Conservation (phyloP, 1,284 basidiomycete genomes). For the Dichomitus squalens region DNA sequence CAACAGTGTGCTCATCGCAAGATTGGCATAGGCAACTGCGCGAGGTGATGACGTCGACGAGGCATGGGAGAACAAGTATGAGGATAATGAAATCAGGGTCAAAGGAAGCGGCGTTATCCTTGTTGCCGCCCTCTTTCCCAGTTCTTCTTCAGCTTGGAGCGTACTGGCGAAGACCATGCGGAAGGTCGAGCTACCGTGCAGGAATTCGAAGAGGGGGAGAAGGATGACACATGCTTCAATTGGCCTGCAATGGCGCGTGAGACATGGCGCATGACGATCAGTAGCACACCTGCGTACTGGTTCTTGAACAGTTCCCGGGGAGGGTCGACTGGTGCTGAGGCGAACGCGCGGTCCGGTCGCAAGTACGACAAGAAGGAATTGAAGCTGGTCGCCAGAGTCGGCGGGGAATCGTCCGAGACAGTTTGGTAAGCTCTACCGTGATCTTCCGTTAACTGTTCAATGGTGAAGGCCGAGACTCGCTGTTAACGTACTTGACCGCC, state of each 20-base stretch:
- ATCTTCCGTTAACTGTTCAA: neutral
- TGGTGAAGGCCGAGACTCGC: neutral
- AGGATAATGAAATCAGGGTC: constrained; percentile 55
- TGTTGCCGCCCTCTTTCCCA: constrained; percentile 18
- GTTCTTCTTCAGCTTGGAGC: constrained; percentile 28
- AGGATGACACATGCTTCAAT: constrained; percentile 60
- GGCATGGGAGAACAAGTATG: constrained; percentile 66
- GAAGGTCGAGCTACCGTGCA: constrained; percentile 52
- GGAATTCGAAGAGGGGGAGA: constrained; percentile 61
- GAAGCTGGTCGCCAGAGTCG: constrained; percentile 50
- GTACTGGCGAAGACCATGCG: constrained; percentile 44
- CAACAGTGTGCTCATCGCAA: constrained; percentile 54
- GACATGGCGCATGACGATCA: neutral
- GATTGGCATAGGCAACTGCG: constrained; percentile 59
- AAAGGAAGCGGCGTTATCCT: constrained; percentile 39
- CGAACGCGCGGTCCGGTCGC: constrained; percentile 54
- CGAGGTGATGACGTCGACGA: constrained; percentile 57
- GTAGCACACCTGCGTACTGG: constrained; percentile 43
- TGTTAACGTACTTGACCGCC: constrained; percentile 48
- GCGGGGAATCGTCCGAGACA: constrained; percentile 52
- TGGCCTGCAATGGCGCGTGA: constrained; percentile 43
- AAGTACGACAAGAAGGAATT: constrained; percentile 52
- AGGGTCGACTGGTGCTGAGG: constrained; percentile 45
- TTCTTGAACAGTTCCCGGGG: constrained; percentile 57
- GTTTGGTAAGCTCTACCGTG: constrained; percentile 55